These are phyloP conservation scores for Phialemoniopsis sp. DNA, from an alignment of 2,329 filamentous ascomycete genomes.

Conservation along the genomic window DNA sequence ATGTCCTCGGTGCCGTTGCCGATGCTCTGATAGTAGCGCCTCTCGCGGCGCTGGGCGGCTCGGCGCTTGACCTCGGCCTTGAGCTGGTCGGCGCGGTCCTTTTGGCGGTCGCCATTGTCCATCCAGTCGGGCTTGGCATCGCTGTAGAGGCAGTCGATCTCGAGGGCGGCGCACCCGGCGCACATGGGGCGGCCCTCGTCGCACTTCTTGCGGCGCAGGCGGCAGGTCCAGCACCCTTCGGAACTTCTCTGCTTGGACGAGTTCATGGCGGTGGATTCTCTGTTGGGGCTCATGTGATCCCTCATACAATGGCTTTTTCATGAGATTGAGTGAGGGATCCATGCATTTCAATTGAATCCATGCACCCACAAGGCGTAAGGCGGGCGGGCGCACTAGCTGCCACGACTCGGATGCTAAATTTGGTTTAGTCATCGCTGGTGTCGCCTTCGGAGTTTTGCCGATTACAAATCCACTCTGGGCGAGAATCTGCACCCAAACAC, in stretches of 20 bases:
- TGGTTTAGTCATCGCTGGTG: too few relatives aligned
- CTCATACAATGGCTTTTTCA: neutral
- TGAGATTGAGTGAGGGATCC: too few relatives aligned
- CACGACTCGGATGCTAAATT: too few relatives aligned
- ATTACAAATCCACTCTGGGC: too few relatives aligned
- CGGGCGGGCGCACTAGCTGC: too few relatives aligned
- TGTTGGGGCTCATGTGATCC: neutral
- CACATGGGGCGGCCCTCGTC: constrained; percentile 50
- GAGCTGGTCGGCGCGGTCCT: constrained; percentile 45
- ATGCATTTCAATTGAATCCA: too few relatives aligned
- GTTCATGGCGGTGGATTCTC: constrained; percentile 8
- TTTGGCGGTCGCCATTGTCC: constrained; percentile 46
- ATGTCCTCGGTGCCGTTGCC: constrained; percentile 18
- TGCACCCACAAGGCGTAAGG: too few relatives aligned
- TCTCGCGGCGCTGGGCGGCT: constrained; percentile 43
- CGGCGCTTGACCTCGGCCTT: constrained; percentile 55
- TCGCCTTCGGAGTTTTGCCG: too few relatives aligned
- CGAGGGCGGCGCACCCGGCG: constrained; percentile 43
- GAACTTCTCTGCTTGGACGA: constrained; percentile 32
- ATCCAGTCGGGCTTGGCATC: constrained; percentile 54
- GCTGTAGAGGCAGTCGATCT: constrained; percentile 51
- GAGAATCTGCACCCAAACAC: too few relatives aligned
- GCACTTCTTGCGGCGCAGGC: constrained; percentile 58
- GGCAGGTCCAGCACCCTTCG: constrained; percentile 57
- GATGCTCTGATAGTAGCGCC: constrained; percentile 40